Conservation (phyloP, 1,284 basidiomycete genomes). For the Trichosporon coremiiforme region DNA sequence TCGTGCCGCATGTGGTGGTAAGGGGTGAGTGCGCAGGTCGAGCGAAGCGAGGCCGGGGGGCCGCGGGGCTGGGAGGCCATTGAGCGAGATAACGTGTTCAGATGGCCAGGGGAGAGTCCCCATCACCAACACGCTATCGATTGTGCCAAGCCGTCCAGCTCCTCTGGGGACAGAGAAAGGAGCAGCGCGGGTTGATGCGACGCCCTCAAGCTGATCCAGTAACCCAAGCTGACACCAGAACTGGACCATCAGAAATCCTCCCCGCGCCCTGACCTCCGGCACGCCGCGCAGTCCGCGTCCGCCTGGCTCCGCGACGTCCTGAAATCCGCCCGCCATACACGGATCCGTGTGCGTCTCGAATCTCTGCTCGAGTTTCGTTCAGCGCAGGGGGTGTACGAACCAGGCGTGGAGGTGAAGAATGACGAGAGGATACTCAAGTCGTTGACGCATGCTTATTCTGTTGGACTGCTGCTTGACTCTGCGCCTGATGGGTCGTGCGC, state of each 20-base stretch:
- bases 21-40: neutral
- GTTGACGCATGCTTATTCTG: neutral
- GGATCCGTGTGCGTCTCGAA: neutral
- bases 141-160: too few relatives aligned
- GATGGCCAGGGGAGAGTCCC: too few relatives aligned
- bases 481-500: too few relatives aligned
- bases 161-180: too few relatives aligned
- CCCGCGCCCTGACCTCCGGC: neutral
- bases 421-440: conserved; percentile 4
- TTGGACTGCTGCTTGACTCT: too few relatives aligned
- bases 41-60: neutral
- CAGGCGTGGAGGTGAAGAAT: neutral
- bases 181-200: too few relatives aligned
- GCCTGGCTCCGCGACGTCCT: neutral
- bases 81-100: too few relatives aligned
- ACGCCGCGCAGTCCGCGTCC: neutral
- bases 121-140: too few relatives aligned
- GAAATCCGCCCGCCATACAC: neutral
- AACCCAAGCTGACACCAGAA: neutral
- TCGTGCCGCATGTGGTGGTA: conserved; percentile 20
- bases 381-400: neutral
- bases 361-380: neutral
- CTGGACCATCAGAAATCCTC: conserved; percentile 13
- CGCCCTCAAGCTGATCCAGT: neutral
- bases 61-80: too few relatives aligned